Conservation (phyloP, 805 yeast species). For the Saccharomycopsis amapae region DNA sequence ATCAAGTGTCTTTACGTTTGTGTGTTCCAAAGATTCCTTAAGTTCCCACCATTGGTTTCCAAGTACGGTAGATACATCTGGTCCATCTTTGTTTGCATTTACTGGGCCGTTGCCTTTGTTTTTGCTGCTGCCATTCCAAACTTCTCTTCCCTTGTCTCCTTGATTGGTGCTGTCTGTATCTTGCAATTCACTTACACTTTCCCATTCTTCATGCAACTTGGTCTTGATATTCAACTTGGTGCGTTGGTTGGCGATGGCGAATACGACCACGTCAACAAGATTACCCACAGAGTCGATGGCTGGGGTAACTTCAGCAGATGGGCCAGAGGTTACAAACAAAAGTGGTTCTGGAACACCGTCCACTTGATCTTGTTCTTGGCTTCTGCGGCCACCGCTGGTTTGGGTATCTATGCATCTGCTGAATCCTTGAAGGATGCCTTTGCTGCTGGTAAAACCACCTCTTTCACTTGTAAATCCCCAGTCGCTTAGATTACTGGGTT, state of each 20-base stretch:
- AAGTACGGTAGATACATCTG: constrained; percentile 32
- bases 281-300: constrained; percentile 15
- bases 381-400: constrained; percentile 4
- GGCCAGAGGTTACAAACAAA: constrained; percentile 23
- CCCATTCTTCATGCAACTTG: constrained; percentile 30
- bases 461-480: constrained; percentile 30
- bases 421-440: constrained; percentile 27
- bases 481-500: no score
- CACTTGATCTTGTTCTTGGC: constrained; percentile 22
- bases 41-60: constrained; percentile 30
- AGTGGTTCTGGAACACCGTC: constrained; percentile 22
- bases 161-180: constrained; percentile 39
- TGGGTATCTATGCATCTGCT: constrained; percentile 28
- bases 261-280: constrained; percentile 17
- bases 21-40: constrained; percentile 29
- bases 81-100: constrained; percentile 31
- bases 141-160: constrained; percentile 32
- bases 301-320: constrained; percentile 20
- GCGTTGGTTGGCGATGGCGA: constrained; percentile 22
- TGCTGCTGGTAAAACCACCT: constrained; percentile 25
- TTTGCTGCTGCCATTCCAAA: constrained; percentile 40
- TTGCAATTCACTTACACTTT: constrained; percentile 41
- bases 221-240: constrained; percentile 23
- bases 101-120: constrained; percentile 39
- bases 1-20: constrained; percentile 39